Base-by-base conservation (phyloP, 1,284 basidiomycete species). In the Ceratobasidium sp. region DNA sequence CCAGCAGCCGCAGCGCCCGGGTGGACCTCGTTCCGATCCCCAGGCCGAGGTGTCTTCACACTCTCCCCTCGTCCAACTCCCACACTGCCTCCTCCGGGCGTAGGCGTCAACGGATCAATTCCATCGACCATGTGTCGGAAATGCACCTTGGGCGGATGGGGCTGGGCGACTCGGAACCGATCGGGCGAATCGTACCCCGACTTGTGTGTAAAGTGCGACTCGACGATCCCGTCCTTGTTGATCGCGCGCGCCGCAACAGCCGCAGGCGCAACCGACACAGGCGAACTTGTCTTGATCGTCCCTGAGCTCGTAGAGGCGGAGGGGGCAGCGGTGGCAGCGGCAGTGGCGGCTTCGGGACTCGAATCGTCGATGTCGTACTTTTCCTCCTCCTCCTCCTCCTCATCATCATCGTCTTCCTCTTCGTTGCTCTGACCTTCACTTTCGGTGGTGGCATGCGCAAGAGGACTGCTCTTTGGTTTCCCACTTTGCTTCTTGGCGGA, bases 301-400 rank as follows among this genome's bases (percentile, higher is more conserved):
- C 44, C n/a, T 41, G 52, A 64, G 50, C 63, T 44, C 73, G 84
- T 83, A 63, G 55, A 50, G 21, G 74, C 44, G 26, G 58, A 16
- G 13, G 66, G 2, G 35, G 46, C 71, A n/a, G 59, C 28, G 3
- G 76, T 57, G 32, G 74, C 38, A 8, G 71, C 75, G n/a, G 81
- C 83, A 26, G 83, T 75, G 23, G 81, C 80, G 13, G 82, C 84
- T 63, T 87, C 86, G 2, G 84, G 83, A 11, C 91, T 92, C 70
- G 89, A 92, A 83, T 97, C 95, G 78, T 96, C 92, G 72, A 97
- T 97, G 79, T 98, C 95, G 80, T 90, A 97, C 77, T 88, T 88
- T 79, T 95, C 94, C 49, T 91, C 89, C 57, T 92, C 86, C 49
- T 85, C 85, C 0, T 86, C 85, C 3, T 84, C 83, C 0, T 83